phyloP scores from a whole-genome alignment of 352 stramenopile species.

The Thraustotheca clavata region DNA sequence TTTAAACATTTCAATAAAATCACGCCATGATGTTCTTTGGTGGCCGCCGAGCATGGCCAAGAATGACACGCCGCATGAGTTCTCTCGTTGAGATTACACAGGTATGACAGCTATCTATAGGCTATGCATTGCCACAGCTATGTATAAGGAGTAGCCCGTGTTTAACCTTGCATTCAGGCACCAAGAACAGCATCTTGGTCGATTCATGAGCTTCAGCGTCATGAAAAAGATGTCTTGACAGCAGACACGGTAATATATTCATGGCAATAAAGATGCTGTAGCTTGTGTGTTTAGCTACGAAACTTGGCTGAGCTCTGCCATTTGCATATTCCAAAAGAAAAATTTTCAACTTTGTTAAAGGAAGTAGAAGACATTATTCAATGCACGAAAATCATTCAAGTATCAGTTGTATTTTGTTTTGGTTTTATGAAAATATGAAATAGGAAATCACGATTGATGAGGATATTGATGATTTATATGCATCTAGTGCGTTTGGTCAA shows the following conservation, averaged over 20 bases:
- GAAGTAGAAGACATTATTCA: slow-evolving; percentile 84
- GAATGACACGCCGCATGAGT: not conserved
- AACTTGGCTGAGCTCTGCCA: slow-evolving; percentile 76
- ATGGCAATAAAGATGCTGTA: too few relatives aligned
- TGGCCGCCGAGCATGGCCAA: not conserved
- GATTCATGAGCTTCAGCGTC: slow-evolving; percentile 65
- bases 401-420: not conserved
- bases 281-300: slow-evolving; percentile 32
- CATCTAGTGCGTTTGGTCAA: slow-evolving; percentile 44
- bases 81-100: slow-evolving; percentile 11
- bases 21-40: not conserved
- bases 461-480: slow-evolving; percentile 78
- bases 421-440: not conserved
- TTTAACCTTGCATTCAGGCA: slow-evolving; percentile 34
- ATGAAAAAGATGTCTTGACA: slow-evolving; percentile 48
- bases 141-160: not conserved
- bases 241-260: slow-evolving; percentile 59
- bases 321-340: slow-evolving; percentile 64
- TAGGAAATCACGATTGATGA: slow-evolving; percentile 57
- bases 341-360: slow-evolving; percentile 58
- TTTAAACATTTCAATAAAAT: slow-evolving; percentile 7
- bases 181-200: slow-evolving; percentile 70
- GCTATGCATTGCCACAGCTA: not conserved
- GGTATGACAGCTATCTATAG: not conserved
- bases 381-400: slow-evolving; percentile 80